Evolutionary conservation across 2,329 filamentous ascomycete species (phyloP).

Genomic region (Cryphonectria japonica): DNA sequence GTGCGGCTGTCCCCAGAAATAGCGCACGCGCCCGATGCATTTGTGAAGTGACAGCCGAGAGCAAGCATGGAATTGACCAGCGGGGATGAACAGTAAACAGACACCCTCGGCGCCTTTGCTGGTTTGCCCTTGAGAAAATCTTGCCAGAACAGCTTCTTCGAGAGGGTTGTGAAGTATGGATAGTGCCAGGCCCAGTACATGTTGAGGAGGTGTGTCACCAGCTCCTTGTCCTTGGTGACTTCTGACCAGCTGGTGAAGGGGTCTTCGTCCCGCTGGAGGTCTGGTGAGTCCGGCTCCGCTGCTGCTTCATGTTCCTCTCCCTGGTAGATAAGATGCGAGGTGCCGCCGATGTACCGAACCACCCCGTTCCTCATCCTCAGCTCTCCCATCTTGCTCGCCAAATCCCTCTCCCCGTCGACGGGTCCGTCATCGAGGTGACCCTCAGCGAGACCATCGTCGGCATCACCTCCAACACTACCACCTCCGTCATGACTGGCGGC

Average conservation of each 20-base stretch:
- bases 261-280: constrained; percentile 61
- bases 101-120: constrained; percentile 53
- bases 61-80: constrained; percentile 94
- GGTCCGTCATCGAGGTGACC: constrained; percentile 47
- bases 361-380: constrained; percentile 84
- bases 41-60: constrained; percentile 91
- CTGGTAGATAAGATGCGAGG: constrained; percentile 88
- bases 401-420: constrained; percentile 70
- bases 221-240: constrained; percentile 76
- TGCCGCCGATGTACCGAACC: constrained; percentile 90
- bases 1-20: constrained; percentile 76
- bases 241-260: constrained; percentile 85
- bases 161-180: constrained; percentile 90
- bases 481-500: constrained; percentile 42
- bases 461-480: constrained; percentile 38
- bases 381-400: constrained; percentile 93
- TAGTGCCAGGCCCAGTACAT: constrained; percentile 99
- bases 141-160: constrained; percentile 81
- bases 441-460: constrained; percentile 42
- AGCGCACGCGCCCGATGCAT: constrained; percentile 71
- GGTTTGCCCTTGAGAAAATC: constrained; percentile 79
- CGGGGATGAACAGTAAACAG: constrained; percentile 82
- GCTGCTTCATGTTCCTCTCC: constrained; percentile 51
- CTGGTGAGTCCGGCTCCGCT: constrained; percentile 48
- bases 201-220: constrained; percentile 86